Conservation (phyloP, 2,329 filamentous ascomycete genomes). For the Harringtonia lauricola region DNA sequence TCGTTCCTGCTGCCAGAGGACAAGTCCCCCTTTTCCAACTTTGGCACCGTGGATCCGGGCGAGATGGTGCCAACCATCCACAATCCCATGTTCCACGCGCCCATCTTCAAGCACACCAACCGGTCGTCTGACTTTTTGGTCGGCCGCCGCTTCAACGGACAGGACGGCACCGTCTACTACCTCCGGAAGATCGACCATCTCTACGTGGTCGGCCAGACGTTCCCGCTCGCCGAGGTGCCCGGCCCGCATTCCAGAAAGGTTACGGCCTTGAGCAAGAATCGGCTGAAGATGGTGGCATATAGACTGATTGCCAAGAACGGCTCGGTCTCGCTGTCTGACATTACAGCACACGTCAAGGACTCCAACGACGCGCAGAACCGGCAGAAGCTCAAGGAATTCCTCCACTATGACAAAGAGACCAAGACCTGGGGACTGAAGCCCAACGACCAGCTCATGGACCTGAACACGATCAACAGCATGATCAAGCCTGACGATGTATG, state of each 20-base stretch:
- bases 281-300: slow-evolving; percentile 91
- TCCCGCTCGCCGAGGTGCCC: slow-evolving; percentile 85
- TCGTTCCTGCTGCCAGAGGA: slow-evolving; percentile 84
- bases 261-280: slow-evolving; percentile 92
- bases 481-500: slow-evolving; percentile 95
- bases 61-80: slow-evolving; percentile 85
- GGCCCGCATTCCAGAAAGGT: slow-evolving; percentile 90
- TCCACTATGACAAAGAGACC: slow-evolving; percentile 77
- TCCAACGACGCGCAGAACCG: slow-evolving; percentile 92
- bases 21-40: slow-evolving; percentile 89
- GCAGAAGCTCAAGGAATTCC: slow-evolving; percentile 94
- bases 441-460: slow-evolving; percentile 67
- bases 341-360: slow-evolving; percentile 85
- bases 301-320: slow-evolving; percentile 72
- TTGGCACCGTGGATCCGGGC: slow-evolving; percentile 84
- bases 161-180: slow-evolving; percentile 68
- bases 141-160: slow-evolving; percentile 68
- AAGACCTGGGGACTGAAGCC: slow-evolving; percentile 76
- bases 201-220: slow-evolving; percentile 83
- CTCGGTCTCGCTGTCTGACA: slow-evolving; percentile 65
- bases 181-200: slow-evolving; percentile 85
- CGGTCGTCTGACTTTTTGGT: slow-evolving; percentile 79
- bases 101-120: slow-evolving; percentile 77
- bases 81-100: slow-evolving; percentile 91
- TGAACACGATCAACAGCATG: slow-evolving; percentile 70